Evolutionary conservation across 1,139 yeast genomes (phyloP).

Genomic region (Candida sp.): DNA sequence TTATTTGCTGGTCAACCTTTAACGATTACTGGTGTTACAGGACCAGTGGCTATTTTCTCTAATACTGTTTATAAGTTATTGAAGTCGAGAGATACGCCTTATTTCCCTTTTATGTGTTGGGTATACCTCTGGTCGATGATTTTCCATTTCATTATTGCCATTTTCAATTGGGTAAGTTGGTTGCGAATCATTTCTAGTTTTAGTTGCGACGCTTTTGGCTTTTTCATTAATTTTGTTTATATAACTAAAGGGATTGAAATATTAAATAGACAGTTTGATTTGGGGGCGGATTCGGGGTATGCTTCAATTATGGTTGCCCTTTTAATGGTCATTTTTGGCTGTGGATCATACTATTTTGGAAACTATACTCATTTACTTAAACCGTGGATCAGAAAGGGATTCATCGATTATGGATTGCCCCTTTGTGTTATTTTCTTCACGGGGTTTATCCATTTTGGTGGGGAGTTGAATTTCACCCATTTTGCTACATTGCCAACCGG

Average conservation of each 20-base stretch:
- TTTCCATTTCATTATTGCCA: constrained; percentile 71
- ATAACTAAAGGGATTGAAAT: constrained; percentile 89
- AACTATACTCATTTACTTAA: constrained; percentile 56
- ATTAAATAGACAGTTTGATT: constrained; percentile 62
- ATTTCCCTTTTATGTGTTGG: constrained; percentile 96
- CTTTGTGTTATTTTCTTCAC: constrained; percentile 83
- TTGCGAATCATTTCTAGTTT: constrained; percentile 74
- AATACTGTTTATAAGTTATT: constrained; percentile 87
- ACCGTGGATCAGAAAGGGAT: constrained; percentile 59
- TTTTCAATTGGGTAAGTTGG: constrained; percentile 65
- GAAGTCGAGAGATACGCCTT: constrained; percentile 60
- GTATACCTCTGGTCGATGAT: constrained; percentile 88
- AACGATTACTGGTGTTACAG: constrained; percentile 97
- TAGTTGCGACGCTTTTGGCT: constrained; percentile 93
- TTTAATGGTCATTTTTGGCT: constrained; percentile 72
- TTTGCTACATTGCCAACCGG: constrained; percentile 70
- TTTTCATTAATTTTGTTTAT: constrained; percentile 87
- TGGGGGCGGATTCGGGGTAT: constrained; percentile 58
- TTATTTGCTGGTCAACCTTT: constrained; percentile 85
- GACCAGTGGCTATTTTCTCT: constrained; percentile 89
- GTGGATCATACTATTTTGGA: constrained; percentile 60
- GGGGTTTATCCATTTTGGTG: constrained; percentile 89
- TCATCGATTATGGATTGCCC: constrained; percentile 87
- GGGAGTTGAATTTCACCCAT: constrained; percentile 48
- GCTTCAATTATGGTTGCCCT: constrained; percentile 73